These are phyloP conservation scores for Lactuca sativa DNA, from an alignment of 129 eudicot genomes.

Conservation along the genomic window DNA sequence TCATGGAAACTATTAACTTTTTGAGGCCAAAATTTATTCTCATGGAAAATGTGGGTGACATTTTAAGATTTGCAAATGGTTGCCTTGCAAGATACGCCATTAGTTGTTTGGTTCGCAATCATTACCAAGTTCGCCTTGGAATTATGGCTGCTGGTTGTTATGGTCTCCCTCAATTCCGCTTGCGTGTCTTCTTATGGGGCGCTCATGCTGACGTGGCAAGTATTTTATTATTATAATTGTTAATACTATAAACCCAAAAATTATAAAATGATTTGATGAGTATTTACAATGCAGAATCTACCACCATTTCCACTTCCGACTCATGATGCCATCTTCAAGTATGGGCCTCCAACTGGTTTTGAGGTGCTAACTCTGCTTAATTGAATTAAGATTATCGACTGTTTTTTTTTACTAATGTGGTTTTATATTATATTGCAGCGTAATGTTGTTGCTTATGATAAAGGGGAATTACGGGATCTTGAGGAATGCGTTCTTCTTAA, in stretches of 20 bases:
- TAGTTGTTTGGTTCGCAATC: conserved; percentile 43
- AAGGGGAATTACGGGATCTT: conserved; percentile 52
- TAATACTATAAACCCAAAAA: not conserved
- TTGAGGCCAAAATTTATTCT: conserved; percentile 47
- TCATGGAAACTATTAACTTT: conserved; percentile 51
- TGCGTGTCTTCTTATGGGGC: conserved; percentile 60
- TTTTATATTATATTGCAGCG: conserved; percentile 42
- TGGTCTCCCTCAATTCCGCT: conserved; percentile 58
- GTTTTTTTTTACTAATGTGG: conserved; percentile 23
- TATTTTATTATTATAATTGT: conserved; percentile 3
- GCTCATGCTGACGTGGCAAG: conserved; percentile 58
- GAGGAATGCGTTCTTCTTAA: conserved; percentile 49
- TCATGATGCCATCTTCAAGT: conserved; percentile 56
- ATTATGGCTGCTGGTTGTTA: conserved; percentile 63
- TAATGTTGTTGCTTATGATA: conserved; percentile 64
- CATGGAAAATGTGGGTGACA: conserved; percentile 58
- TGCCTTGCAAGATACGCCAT: conserved; percentile 63
- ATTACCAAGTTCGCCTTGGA: conserved; percentile 55
- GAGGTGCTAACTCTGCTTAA: conserved; percentile 44
- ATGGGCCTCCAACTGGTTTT: conserved; percentile 54
- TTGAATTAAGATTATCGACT: conserved; percentile 5
- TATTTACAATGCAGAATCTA: conserved; percentile 39
- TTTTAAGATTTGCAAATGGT: conserved; percentile 56
- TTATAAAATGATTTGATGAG: conserved; percentile 3
- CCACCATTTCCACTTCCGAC: conserved; percentile 77